A percentile compares a stretch with the other conserved stretches of the same genome.
These are phyloP conservation scores for Reutealis trisperma DNA, from an alignment of 345 rosid species.

Conservation along the genomic window DNA sequence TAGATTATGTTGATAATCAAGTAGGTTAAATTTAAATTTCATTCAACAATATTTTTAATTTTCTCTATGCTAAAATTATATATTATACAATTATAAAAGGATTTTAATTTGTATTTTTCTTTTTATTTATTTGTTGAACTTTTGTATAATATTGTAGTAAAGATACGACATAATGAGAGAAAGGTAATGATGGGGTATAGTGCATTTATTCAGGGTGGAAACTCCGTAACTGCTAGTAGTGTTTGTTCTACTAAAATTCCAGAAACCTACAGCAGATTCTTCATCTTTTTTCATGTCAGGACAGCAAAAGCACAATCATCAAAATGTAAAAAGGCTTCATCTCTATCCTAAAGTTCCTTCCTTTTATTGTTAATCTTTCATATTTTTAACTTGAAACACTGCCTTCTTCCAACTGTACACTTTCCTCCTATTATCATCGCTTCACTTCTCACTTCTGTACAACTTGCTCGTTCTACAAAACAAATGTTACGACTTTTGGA, in stretches of 20 bases:
- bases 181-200: not conserved
- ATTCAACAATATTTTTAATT: too few species aligned
- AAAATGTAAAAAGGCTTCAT: not conserved
- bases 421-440: not conserved
- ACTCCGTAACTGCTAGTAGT: not conserved
- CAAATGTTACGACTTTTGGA: too few species aligned
- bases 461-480: too few species aligned
- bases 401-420: not conserved
- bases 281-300: not conserved
- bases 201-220: not conserved
- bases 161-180: not conserved
- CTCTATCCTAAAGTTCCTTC: not conserved
- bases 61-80: too few species aligned
- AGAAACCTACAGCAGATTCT: not conserved
- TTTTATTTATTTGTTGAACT: too few species aligned
- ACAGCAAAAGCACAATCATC: conserved; percentile 1
- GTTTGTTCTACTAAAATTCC: not conserved
- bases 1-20: too few species aligned
- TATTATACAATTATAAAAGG: too few species aligned
- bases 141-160: not conserved
- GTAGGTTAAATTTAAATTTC: too few species aligned
- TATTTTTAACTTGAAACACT: too few species aligned
- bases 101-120: too few species aligned
- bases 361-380: not conserved
- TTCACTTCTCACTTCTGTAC: too few species aligned